phyloP scores from a whole-genome alignment of 331 rosid species.

The Ulmus americana region DNA sequence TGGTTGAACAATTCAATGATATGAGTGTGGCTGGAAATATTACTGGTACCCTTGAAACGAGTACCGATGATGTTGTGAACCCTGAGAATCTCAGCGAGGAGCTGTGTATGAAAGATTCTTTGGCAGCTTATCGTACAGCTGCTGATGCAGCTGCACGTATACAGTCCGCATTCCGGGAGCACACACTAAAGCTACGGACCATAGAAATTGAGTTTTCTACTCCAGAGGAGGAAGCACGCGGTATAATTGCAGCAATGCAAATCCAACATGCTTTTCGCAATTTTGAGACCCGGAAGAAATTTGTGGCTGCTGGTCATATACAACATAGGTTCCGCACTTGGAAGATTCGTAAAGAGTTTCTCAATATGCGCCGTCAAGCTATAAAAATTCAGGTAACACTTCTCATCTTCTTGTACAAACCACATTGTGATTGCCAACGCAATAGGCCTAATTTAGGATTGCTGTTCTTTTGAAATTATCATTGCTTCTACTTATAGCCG shows the following conservation, averaged over 20 bases:
- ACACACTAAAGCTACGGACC: slow-evolving; percentile 51
- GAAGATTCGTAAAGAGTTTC: slow-evolving; percentile 76
- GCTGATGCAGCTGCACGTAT: slow-evolving; percentile 97
- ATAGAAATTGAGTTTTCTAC: slow-evolving; percentile 36
- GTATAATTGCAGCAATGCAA: slow-evolving; percentile 84
- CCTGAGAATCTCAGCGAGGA: slow-evolving; percentile 68
- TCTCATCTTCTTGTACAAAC: slow-evolving; percentile 8
- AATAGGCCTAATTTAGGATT: no score
- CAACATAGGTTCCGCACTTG: slow-evolving; percentile 78
- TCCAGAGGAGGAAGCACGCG: slow-evolving; percentile 81
- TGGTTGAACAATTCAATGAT: slow-evolving; percentile 70
- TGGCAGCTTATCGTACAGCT: slow-evolving; percentile 76
- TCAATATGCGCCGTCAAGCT: slow-evolving; percentile 64
- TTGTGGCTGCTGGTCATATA: slow-evolving; percentile 80
- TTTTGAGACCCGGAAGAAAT: slow-evolving; percentile 45
- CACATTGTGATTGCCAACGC: no score
- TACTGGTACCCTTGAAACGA: slow-evolving; percentile 67
- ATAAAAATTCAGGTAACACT: slow-evolving; percentile 77
- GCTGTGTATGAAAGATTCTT: slow-evolving; percentile 54
- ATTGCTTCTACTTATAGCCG: no score
- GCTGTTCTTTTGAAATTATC: no score
- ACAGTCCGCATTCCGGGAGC: slow-evolving; percentile 79
- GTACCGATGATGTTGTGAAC: slow-evolving; percentile 30
- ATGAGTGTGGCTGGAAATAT: slow-evolving; percentile 85
- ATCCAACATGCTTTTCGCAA: slow-evolving; percentile 90